A percentile compares a stretch with the other conserved stretches of the same genome.
Evolutionary conservation across 2,329 filamentous ascomycete species (phyloP).

Genomic region (Plectosphaerella plurivora): DNA sequence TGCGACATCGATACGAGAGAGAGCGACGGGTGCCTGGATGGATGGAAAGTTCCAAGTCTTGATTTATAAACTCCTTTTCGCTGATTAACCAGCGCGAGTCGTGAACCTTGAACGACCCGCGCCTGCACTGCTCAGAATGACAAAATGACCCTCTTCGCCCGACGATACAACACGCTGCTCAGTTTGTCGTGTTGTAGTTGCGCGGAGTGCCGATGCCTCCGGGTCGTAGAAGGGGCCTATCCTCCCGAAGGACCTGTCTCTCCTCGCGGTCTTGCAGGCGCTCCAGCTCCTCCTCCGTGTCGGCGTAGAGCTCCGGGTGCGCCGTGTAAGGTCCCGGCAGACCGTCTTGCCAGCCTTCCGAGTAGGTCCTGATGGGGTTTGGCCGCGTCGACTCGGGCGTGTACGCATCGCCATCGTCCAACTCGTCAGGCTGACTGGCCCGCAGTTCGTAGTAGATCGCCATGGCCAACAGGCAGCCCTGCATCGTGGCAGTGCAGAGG

Average conservation of each 20-base stretch:
- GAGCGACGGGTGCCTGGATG: background rate
- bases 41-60: background rate
- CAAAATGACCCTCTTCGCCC: background rate
- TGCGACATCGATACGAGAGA: background rate
- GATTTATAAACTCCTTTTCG: background rate
- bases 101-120: no score
- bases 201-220: conserved; percentile 45
- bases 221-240: conserved; percentile 43
- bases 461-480: conserved; percentile 76
- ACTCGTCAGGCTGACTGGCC: conserved; percentile 25
- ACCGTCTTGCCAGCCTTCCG: conserved; percentile 46
- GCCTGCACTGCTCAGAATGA: background rate
- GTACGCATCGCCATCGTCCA: background rate
- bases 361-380: conserved; percentile 37
- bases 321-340: conserved; percentile 46
- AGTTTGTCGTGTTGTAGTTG: conserved; percentile 29
- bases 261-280: conserved; percentile 47
- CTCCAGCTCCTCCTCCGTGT: conserved; percentile 46
- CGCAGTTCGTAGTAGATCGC: conserved; percentile 70
- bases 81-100: no score
- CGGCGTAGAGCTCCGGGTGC: conserved; percentile 47
- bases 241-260: conserved; percentile 44
- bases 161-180: background rate
- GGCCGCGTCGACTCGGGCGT: conserved; percentile 23
- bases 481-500: conserved; percentile 78